These are phyloP conservation scores for Backusella tuberculispora DNA, from an alignment of 192 early-diverging fungal genomes.

Conservation along the genomic window DNA sequence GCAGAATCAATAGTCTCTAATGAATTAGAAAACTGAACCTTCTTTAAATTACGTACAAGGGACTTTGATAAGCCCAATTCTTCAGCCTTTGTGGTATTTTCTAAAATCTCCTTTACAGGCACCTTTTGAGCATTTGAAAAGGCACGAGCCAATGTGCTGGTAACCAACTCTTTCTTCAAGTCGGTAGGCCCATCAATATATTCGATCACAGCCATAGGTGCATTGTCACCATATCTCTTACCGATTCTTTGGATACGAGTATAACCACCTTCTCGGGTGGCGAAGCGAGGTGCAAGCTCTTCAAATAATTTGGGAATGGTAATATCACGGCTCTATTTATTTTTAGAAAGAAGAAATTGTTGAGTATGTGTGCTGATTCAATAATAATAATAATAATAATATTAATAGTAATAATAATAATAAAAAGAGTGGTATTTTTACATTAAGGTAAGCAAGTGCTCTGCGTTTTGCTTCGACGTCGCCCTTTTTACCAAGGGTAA, in stretches of 20 bases:
- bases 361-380: neutral
- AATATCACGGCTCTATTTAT: conserved; percentile 61
- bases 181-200: conserved; percentile 87
- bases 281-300: conserved; percentile 84
- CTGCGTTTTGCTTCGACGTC: conserved; percentile 59
- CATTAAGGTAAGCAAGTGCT: conserved; percentile 60
- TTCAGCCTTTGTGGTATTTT: conserved; percentile 21
- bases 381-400: neutral
- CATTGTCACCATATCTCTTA: conserved; percentile 79
- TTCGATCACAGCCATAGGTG: conserved; percentile 90
- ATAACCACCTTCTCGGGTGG: conserved; percentile 80
- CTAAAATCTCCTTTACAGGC: conserved; percentile 30
- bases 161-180: conserved; percentile 57
- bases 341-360: neutral
- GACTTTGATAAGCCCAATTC: conserved; percentile 23
- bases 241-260: conserved; percentile 85
- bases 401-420: conserved; percentile 4
- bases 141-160: conserved; percentile 48
- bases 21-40: conserved; percentile 35
- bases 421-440: conserved; percentile 27
- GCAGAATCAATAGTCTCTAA: conserved; percentile 21
- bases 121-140: conserved; percentile 14
- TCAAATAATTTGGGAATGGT: conserved; percentile 84
- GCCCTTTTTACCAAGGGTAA: conserved; percentile 82
- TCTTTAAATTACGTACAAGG: conserved; percentile 39